Conservation (phyloP, 306 rosid genomes). For the Castanopsis chinensis region DNA sequence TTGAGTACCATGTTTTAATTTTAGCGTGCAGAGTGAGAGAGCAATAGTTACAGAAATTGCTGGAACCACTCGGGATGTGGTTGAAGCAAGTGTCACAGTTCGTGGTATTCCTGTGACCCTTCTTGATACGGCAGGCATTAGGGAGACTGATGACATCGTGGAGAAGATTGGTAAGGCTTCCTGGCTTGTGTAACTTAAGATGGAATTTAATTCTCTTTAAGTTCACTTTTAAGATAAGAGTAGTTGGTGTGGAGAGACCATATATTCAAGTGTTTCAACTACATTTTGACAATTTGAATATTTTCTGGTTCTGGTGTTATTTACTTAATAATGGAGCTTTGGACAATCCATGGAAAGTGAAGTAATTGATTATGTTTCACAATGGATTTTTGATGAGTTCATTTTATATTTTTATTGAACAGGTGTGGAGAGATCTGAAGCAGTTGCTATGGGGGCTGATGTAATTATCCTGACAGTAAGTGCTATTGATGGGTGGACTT, state of each 20-base stretch:
- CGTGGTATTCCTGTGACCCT: conserved; percentile 86
- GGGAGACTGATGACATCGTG: conserved; percentile 91
- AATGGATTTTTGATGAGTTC: neutral
- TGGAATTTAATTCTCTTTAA: neutral
- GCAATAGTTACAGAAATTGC: conserved; percentile 98
- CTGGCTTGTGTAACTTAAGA: neutral
- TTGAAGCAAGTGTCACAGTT: conserved; percentile 81
- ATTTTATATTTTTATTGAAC: conserved; percentile 17
- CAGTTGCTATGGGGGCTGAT: conserved; percentile 91
- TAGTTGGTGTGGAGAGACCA: neutral
- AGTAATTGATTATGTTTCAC: neutral
- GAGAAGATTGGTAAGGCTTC: conserved; percentile 80
- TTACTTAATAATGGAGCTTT: neutral
- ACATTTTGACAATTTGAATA: neutral
- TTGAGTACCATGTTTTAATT: conserved; percentile 42
- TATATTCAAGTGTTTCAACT: neutral
- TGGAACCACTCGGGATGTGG: conserved; percentile 96
- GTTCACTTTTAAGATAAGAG: neutral
- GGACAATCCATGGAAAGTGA: neutral
- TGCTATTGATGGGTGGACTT: conserved; percentile 89
- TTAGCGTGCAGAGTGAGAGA: conserved; percentile 99
- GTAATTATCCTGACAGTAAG: conserved; percentile 78
- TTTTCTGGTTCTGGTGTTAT: neutral
- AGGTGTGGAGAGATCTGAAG: conserved; percentile 98
- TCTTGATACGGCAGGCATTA: conserved; percentile 97